Evolutionary conservation across 1,284 basidiomycete genomes (phyloP), one percentile per base, ranked within the genome.

Genomic region (Ustilago shanxiensis): DNA sequence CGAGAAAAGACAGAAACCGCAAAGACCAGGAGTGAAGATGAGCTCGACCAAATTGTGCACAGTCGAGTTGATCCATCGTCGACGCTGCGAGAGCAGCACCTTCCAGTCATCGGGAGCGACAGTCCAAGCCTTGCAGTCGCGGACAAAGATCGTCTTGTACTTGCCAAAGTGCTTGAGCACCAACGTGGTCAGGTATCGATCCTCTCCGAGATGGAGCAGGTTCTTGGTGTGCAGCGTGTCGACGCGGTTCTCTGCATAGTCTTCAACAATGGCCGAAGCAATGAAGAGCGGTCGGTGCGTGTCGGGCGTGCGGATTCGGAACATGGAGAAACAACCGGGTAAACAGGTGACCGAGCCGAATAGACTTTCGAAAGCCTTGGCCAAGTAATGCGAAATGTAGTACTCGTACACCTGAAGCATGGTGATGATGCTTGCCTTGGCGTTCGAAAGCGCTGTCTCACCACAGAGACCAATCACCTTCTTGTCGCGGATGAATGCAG

Each of bases 11-110:
- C 95, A 98, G 90, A 97, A 96, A 71, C 95, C 95, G 83, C 95
- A 98, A 72, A 98, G 91, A 76, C 95, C 92, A 51, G 95, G 93
- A 82, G 98, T 88, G 88, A 94, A 94, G 72, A 98, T 89, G 41
- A 99, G 89, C 86, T 98, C 96, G 56, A 91, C 93, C 71, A 99
- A 88, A 86, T 99, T 99, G 88, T 99, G 96, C 33, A 99, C 92
- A 0, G 96, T 99, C 41, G 95, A 98, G 88, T 99, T 99, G 88
- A 99, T 99, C 97, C 97, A 99, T 82, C 95, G 92, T 88, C 95
- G 93, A 88, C 95, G 92, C 87, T 99, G 96, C 11, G 95, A 97
- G n/a, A 99, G 88, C 76, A 99, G 87, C 51, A 99, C 92, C 85
- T 92, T 92, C 94, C 95, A 98, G 80, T 94, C 92, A 89, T 93